Evolutionary conservation across 495 filamentous ascomycete genomes (phyloP), one percentile per base, ranked within the genome.

Genomic region (Lichenothelia convexa): DNA sequence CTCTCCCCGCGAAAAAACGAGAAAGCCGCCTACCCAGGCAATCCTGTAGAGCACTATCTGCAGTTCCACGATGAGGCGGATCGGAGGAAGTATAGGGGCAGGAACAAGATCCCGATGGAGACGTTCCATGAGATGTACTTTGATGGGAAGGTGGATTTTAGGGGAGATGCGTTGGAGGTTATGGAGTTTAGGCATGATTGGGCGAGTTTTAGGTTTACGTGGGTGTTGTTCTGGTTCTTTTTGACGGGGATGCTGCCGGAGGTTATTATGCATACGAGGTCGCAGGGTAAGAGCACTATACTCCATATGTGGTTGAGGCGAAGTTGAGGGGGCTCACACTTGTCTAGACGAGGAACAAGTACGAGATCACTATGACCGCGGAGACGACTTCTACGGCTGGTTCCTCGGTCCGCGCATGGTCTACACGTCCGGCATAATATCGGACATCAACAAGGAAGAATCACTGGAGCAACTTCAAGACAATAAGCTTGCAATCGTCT

Each of bases 111-210:
- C 41, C 77, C 82, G 34, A 73, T 89, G 66, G 69, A 81, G 60
- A 84, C 78, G 30, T 91, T 91, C 62, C 70, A 82, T 42, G 80
- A 89, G 56, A 85, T 75, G 77, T 89, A 86, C 63, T 85, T 89
- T 51, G 74, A 80, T 47, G 77, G 78, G 36, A 68, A 80, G 33
- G 82, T 86, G 40, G 77, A 82, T 45, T 83, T 89, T 64, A 89
- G 85, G 49, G 80, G 79, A 36, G 82, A 91, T 50, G 64, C 60
- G 40, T 64, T 91, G 43, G 82, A 87, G 44, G 61, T 79, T 29
- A 43, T 89, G 50, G 83, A 91, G 60, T 80, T 79, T 57, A 64
- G 82, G 44, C 83, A 89, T 50, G 82, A 91, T 51, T 91, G 82
- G 83, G 77, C 77, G 36, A 83, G 57, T 58, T 86, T 85, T 64